Percentiles rank a stretch among this genome's conserved stretches.
These are phyloP conservation scores for Sclerotinia glacialis DNA, from an alignment of 2,329 filamentous ascomycete genomes.

Conservation along the genomic window DNA sequence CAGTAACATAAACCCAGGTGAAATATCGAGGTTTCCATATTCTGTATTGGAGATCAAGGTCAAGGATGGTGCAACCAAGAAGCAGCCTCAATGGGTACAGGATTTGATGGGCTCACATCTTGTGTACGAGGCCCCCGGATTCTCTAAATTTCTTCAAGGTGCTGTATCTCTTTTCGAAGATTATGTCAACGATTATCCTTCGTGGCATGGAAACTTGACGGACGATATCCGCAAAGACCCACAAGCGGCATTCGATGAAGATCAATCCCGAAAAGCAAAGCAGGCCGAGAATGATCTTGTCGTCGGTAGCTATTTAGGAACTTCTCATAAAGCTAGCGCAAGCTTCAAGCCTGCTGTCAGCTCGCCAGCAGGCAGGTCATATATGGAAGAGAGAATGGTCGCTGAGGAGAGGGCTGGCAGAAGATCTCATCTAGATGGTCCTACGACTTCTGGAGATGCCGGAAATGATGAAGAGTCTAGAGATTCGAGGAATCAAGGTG, in stretches of 20 bases:
- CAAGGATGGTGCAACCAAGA: conserved; percentile 61
- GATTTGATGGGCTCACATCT: conserved; percentile 92
- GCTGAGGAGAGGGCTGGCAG: conserved; percentile 42
- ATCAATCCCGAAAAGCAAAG: conserved; percentile 79
- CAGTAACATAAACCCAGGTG: conserved; percentile 80
- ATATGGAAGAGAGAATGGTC: conserved; percentile 55
- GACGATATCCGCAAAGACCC: conserved; percentile 93
- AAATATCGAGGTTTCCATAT: conserved; percentile 87
- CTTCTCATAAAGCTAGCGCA: conserved; percentile 37
- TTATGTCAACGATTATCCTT: conserved; percentile 91
- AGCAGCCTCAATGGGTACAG: conserved; percentile 79
- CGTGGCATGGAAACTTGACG: conserved; percentile 91
- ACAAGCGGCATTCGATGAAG: conserved; percentile 83
- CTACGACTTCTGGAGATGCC: conserved; percentile 25
- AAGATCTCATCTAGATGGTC: conserved; percentile 36
- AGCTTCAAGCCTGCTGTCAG: conserved; percentile 59
- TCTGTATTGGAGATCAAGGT: conserved; percentile 92
- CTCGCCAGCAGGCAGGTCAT: conserved; percentile 68
- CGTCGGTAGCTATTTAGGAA: conserved; percentile 80
- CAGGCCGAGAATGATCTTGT: conserved; percentile 83
- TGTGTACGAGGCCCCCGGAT: conserved; percentile 82
- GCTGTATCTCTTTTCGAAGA: conserved; percentile 91
- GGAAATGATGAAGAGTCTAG: conserved; percentile 41
- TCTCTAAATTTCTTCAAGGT: conserved; percentile 96
- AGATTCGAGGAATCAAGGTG: conserved; percentile 38